These are phyloP conservation scores for Trichoderma sp. DNA, from an alignment of 2,329 filamentous ascomycete genomes.

Conservation along the genomic window DNA sequence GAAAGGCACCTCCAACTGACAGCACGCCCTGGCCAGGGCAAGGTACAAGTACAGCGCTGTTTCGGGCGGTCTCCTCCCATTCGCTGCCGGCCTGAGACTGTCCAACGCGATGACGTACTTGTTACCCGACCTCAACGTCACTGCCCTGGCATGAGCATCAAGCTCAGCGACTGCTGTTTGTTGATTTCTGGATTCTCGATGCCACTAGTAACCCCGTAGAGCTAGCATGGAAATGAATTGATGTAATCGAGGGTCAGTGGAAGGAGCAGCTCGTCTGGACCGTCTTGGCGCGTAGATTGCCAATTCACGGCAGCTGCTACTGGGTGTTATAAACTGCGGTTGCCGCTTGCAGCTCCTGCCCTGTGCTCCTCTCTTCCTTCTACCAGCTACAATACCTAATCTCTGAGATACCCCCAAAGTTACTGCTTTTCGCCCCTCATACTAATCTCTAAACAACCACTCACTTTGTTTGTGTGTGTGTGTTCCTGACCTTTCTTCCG, in stretches of 20 bases:
- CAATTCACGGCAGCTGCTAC: background rate
- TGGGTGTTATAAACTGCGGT: background rate
- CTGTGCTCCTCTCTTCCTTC: conserved; percentile 23
- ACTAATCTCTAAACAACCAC: background rate
- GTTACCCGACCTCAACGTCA: conserved; percentile 43
- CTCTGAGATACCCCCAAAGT: conserved; percentile 21
- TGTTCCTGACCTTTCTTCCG: background rate
- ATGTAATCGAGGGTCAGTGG: background rate
- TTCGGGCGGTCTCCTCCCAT: background rate
- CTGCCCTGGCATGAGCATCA: conserved; percentile 33
- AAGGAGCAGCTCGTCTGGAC: conserved; percentile 8
- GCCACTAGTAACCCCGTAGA: background rate
- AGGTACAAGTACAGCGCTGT: background rate
- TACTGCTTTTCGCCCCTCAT: conserved; percentile 2
- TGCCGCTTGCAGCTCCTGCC: conserved; percentile 10
- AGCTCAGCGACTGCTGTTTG: conserved; percentile 16
- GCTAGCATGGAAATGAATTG: background rate
- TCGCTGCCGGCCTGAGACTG: background rate
- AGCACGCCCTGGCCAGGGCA: background rate
- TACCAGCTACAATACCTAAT: background rate
- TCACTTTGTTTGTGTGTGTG: no score
- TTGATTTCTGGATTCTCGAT: background rate
- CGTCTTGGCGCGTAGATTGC: background rate
- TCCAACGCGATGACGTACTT: conserved; percentile 40
- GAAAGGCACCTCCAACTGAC: background rate